Base-by-base conservation (phyloP, 108 stramenopile species). In the Cyclotella distinguenda region DNA sequence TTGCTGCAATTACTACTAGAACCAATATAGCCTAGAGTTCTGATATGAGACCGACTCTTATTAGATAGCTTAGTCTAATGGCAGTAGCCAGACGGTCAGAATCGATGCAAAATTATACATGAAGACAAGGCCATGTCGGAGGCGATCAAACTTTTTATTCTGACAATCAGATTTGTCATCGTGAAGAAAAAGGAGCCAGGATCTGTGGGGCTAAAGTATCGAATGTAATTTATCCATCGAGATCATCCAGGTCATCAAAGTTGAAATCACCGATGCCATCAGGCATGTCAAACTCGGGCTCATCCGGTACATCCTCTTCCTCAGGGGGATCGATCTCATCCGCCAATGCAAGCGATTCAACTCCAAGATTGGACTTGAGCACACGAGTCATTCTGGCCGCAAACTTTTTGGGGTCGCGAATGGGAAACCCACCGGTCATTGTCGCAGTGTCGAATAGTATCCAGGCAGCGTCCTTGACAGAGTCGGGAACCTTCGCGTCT, bases 381-480 rank as follows among this genome's bases (percentile, higher is more conserved):
- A 90, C 71, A 21, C 86, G 82, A 33, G 86, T 72, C 88, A 98
- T 94, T 28, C 99, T 82, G 50, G 68, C 44, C 56, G 94, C 79
- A 79, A 95, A 98, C 23, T 79, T 91, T 51, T 86, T 86, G 6
- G 85, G 74, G 57, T 98, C 90, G 19, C 84, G 82, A 38, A 97
- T 87, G 26, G 83, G 84, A 75, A 95, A 99, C 54, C 99, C 99
- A 27, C 93, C 93, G 48, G 88, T 90, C 77, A 99, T 62, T 49
- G 97, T 75, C 1, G 97, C 98, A 64, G 95, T 97, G 65, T 99
- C 99, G 60, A 88, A 93, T n/a, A 99, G 83, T 6, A 97, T 82
- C 94, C 91, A 86, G 4, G 97, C 96, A 50, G 95, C 68, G 74
- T 98, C 96, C 68, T 79, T 65, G 8, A 88, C 75, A 27, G 90